phyloP scores from a whole-genome alignment of 1,284 basidiomycete genomes.

The Cryptococcus maquisensis region DNA sequence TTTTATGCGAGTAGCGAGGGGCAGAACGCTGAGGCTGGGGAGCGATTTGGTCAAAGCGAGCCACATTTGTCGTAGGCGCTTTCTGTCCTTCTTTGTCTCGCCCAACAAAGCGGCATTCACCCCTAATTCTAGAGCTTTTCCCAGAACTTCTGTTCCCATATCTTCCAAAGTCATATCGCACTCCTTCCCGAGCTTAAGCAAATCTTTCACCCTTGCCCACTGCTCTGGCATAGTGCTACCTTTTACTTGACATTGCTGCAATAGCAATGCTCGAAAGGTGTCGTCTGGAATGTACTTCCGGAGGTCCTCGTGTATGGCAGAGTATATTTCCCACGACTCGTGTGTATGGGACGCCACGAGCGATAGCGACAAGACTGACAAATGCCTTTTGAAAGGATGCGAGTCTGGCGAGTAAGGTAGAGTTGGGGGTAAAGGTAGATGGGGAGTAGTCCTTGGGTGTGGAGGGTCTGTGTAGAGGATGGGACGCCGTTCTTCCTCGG shows the following conservation, averaged over 20 bases:
- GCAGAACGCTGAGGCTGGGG: neutral
- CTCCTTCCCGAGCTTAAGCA: constrained; percentile 25
- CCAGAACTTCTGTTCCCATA: constrained; percentile 13
- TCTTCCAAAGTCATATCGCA: constrained; percentile 25
- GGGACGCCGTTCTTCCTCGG: neutral
- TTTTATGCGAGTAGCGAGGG: constrained; percentile 8
- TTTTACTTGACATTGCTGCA: constrained; percentile 22
- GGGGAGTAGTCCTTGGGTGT: constrained; percentile 11
- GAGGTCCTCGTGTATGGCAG: constrained; percentile 29
- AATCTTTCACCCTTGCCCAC: constrained; percentile 13
- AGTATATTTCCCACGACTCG: constrained; percentile 35
- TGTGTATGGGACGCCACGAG: constrained; percentile 19
- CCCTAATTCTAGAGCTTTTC: constrained; percentile 6
- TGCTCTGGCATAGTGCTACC: neutral
- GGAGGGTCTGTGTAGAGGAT: neutral
- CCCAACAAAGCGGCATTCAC: neutral
- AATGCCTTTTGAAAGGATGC: constrained; percentile 37
- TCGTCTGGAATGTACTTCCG: constrained; percentile 36
- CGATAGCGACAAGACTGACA: constrained; percentile 32
- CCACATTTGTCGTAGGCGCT: constrained; percentile 7
- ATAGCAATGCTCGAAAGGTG: constrained; percentile 26
- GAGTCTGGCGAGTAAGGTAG: constrained; percentile 44
- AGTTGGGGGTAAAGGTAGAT: constrained; percentile 38
- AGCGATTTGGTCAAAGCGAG: neutral
- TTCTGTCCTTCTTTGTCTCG: constrained; percentile 2